A percentile compares a stretch with the other conserved stretches of the same genome.
Conservation (phyloP, 176 grass and related monocot species). For the Aechmea fasciata region DNA sequence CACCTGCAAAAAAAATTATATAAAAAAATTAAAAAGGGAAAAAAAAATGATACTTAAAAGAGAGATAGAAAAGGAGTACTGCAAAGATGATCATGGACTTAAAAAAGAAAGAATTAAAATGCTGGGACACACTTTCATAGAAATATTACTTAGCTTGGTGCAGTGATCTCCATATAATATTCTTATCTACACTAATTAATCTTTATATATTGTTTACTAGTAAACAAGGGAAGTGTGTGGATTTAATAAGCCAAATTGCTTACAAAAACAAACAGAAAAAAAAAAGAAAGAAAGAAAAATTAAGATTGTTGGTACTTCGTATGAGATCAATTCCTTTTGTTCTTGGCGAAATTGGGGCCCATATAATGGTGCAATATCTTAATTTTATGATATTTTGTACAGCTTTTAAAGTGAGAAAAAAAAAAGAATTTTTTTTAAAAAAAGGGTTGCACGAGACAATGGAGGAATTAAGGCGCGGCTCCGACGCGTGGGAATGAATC, state of each 20-base stretch:
- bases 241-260: conserved; percentile 14
- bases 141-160: conserved; percentile 17
- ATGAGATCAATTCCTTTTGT: conserved; percentile 15
- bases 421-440: conserved; percentile 7
- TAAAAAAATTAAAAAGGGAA: conserved; percentile 3
- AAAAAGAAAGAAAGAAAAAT: background rate
- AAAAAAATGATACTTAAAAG: conserved; percentile 10
- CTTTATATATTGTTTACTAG: background rate
- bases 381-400: conserved; percentile 25
- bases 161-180: conserved; percentile 26
- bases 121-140: too few species aligned
- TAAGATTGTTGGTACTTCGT: conserved; percentile 16
- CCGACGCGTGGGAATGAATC: conserved; percentile 24
- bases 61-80: conserved; percentile 16
- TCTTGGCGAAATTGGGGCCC: conserved; percentile 6
- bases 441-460: background rate
- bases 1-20: conserved; percentile 26
- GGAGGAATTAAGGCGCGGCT: background rate
- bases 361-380: conserved; percentile 18
- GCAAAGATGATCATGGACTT: background rate
- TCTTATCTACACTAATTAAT: conserved; percentile 9
- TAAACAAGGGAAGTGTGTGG: background rate
- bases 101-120: too few species aligned
- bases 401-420: conserved; percentile 29
- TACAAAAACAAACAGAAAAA: background rate